These are phyloP conservation scores for Pseudogymnoascus sp. DNA, from an alignment of 2,329 filamentous ascomycete genomes.

Conservation along the genomic window DNA sequence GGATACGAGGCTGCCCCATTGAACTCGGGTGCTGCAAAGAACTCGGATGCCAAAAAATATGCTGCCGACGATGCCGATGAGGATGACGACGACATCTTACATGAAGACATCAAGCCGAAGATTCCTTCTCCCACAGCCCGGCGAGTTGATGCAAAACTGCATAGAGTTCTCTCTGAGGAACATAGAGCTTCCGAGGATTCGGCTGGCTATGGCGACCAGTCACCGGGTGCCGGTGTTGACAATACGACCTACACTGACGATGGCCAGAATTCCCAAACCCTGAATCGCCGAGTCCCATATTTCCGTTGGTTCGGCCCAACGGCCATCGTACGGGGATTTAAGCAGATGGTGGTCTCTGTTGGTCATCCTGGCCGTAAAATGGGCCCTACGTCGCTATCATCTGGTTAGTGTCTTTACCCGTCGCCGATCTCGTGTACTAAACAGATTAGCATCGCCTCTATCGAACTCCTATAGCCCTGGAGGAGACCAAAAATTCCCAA, in stretches of 20 bases:
- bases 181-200: neutral
- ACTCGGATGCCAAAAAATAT: neutral
- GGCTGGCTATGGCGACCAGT: neutral
- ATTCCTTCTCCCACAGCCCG: neutral
- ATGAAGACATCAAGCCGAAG: conserved; percentile 21
- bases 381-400: conserved; percentile 16
- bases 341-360: conserved; percentile 80
- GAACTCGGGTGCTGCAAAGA: conserved; percentile 24
- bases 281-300: conserved; percentile 65
- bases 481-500: conserved; percentile 17
- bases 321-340: conserved; percentile 83
- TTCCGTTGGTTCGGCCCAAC: conserved; percentile 88
- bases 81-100: conserved; percentile 26
- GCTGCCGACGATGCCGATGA: conserved; percentile 31
- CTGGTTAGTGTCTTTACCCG: neutral
- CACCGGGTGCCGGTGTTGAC: neutral
- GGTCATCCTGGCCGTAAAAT: conserved; percentile 55
- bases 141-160: neutral
- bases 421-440: conserved; percentile 18
- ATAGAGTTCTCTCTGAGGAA: neutral
- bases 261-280: neutral
- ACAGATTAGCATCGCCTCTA: conserved; percentile 23
- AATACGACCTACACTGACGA: neutral
- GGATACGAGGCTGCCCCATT: conserved; percentile 45
- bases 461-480: conserved; percentile 19